A percentile compares a stretch with the other conserved stretches of the same genome.
Evolutionary conservation across 2,329 filamentous ascomycete genomes (phyloP).

Genomic region (Westerdykella sp.): DNA sequence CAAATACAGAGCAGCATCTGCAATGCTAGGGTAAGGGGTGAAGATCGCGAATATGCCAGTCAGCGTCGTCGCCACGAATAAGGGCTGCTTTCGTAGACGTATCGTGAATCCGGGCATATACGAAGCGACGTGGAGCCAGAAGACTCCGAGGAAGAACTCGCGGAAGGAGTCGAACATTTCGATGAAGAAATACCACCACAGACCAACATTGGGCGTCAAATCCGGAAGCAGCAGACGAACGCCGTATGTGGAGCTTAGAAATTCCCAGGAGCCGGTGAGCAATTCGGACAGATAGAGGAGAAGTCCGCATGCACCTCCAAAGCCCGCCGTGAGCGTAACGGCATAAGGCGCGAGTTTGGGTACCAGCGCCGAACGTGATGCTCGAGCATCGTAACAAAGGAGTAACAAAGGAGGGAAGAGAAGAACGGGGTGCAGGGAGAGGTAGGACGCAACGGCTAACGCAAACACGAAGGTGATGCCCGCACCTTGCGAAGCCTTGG

Average conservation of each 20-base stretch:
- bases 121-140: constrained; percentile 89
- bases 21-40: constrained; percentile 92
- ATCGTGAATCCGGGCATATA: constrained; percentile 85
- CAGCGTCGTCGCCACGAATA: constrained; percentile 78
- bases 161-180: constrained; percentile 99
- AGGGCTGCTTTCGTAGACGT: constrained; percentile 74
- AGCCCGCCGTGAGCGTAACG: constrained; percentile 47
- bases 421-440: constrained; percentile 85
- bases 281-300: constrained; percentile 67
- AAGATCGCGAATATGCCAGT: constrained; percentile 90
- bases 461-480: constrained; percentile 72
- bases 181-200: constrained; percentile 99
- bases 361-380: constrained; percentile 19
- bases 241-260: constrained; percentile 82
- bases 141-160: constrained; percentile 93
- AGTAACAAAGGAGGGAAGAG: constrained; percentile 77
- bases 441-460: constrained; percentile 78
- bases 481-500: constrained; percentile 70
- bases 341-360: constrained; percentile 47
- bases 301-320: constrained; percentile 42
- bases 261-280: constrained; percentile 78
- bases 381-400: constrained; percentile 56
- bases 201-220: constrained; percentile 85
- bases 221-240: constrained; percentile 87
- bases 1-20: constrained; percentile 81